Conservation (phyloP, 805 yeast genomes). For the Wickerhamomyces hampshirensis region DNA sequence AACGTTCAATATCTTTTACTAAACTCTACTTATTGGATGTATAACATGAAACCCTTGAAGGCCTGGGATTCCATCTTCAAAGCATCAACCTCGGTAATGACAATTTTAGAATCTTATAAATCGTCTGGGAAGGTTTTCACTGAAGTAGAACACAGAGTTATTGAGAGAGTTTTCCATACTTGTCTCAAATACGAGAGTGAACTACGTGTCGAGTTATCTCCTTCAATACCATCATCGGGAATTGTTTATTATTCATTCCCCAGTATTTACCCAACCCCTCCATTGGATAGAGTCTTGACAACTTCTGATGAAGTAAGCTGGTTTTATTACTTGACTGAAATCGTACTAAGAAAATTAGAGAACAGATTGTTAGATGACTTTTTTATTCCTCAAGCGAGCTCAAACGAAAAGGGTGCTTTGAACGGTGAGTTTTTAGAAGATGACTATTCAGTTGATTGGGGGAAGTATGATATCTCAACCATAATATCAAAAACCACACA, state of each 20-base stretch:
- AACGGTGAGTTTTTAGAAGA: constrained; percentile 13
- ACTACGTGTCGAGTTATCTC: constrained; percentile 22
- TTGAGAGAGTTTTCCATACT: constrained; percentile 21
- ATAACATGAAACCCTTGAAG: constrained; percentile 20
- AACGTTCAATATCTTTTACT: constrained; percentile 15
- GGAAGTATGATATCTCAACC: constrained; percentile 9
- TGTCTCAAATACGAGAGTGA: constrained; percentile 24
- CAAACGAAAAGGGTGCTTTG: constrained; percentile 1
- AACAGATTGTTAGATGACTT: constrained; percentile 22
- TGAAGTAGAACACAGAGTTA: constrained; percentile 11
- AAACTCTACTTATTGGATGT: constrained; percentile 19
- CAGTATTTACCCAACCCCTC: constrained; percentile 20
- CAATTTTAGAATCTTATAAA: constrained; percentile 18
- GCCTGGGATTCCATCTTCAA: constrained; percentile 20
- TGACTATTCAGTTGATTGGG: constrained; percentile 17
- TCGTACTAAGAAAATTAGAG: constrained; percentile 21
- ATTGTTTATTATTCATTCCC: constrained; percentile 23
- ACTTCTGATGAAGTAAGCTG: constrained; percentile 20
- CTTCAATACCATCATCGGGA: constrained; percentile 22
- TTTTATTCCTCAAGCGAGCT: constrained; percentile 12
- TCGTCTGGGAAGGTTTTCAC: constrained; percentile 16
- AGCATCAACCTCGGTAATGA: constrained; percentile 19
- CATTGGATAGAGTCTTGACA: constrained; percentile 15
- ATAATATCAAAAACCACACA: constrained; percentile 5
- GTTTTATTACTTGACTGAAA: constrained; percentile 24